These are phyloP conservation scores for Neofusicoccum ribis DNA, from an alignment of 2,329 filamentous ascomycete genomes.

Conservation along the genomic window DNA sequence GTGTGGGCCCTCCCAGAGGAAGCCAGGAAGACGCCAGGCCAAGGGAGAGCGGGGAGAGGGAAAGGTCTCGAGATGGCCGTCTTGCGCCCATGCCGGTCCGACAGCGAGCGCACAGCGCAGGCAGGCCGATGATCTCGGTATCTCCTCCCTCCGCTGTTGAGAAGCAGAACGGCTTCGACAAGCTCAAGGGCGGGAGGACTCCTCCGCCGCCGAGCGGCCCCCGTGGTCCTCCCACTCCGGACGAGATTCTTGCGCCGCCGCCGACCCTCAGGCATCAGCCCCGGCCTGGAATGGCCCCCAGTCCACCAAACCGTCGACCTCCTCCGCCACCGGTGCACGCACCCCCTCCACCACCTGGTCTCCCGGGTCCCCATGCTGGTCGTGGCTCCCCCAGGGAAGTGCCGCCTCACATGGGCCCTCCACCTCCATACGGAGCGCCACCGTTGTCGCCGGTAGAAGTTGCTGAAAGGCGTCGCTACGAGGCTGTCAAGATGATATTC, in stretches of 20 bases:
- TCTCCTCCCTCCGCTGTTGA: constrained; percentile 9
- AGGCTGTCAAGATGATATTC: constrained; percentile 63
- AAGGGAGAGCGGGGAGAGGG: background rate
- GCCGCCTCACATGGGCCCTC: background rate
- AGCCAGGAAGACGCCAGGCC: background rate
- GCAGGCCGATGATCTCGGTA: constrained; percentile 12
- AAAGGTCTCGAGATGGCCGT: background rate
- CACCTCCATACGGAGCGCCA: constrained; percentile 14
- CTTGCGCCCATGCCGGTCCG: constrained; percentile 15
- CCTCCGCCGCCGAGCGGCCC: background rate
- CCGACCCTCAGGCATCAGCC: constrained; percentile 6
- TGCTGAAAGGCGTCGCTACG: constrained; percentile 31
- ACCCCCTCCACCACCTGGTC: constrained; percentile 6
- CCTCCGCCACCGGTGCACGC: constrained; percentile 8
- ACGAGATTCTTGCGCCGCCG: constrained; percentile 5
- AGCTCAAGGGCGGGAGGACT: background rate
- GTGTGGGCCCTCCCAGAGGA: background rate
- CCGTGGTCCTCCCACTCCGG: background rate
- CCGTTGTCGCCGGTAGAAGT: constrained; percentile 27
- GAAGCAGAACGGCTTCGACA: background rate
- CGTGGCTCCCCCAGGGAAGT: constrained; percentile 7
- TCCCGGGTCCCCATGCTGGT: background rate
- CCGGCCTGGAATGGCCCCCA: background rate
- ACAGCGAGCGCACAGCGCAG: constrained; percentile 5
- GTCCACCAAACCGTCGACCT: constrained; percentile 8